These are phyloP conservation scores for Rhodomyrtus psidioides DNA, from an alignment of 441 rosid genomes.

Conservation along the genomic window DNA sequence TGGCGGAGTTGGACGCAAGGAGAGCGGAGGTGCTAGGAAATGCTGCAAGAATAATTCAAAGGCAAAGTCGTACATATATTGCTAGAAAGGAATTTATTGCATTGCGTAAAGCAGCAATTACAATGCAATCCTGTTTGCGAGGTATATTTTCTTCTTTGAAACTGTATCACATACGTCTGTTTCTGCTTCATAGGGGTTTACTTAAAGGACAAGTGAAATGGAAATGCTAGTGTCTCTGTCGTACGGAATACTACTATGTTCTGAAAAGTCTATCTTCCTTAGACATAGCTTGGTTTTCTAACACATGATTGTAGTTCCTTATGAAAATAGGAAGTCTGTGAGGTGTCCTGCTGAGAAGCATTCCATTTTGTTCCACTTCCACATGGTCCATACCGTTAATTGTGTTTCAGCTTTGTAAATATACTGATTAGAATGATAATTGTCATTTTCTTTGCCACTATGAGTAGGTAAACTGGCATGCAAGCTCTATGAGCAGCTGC, in stretches of 20 bases:
- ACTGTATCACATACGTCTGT: neutral
- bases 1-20: conserved; percentile 99
- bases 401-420: neutral
- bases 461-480: conserved; percentile 81
- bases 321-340: neutral
- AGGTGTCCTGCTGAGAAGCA: neutral
- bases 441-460: conserved; percentile 10
- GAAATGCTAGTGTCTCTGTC: neutral
- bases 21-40: conserved; percentile 98
- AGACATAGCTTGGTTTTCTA: neutral
- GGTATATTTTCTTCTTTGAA: conserved; percentile 37
- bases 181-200: neutral
- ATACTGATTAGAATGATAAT: conserved; percentile 4
- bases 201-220: neutral
- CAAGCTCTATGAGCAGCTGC: conserved; percentile 68
- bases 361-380: neutral
- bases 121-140: conserved; percentile 80
- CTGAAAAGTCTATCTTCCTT: neutral
- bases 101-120: conserved; percentile 73
- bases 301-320: neutral
- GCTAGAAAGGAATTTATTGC: conserved; percentile 84
- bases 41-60: conserved; percentile 96
- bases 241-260: neutral
- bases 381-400: neutral
- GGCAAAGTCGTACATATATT: conserved; percentile 76